Percentiles rank a stretch among this genome's conserved stretches.
Conservation (phyloP, 768 basidiomycete species). For the Kwoniella sp. region DNA sequence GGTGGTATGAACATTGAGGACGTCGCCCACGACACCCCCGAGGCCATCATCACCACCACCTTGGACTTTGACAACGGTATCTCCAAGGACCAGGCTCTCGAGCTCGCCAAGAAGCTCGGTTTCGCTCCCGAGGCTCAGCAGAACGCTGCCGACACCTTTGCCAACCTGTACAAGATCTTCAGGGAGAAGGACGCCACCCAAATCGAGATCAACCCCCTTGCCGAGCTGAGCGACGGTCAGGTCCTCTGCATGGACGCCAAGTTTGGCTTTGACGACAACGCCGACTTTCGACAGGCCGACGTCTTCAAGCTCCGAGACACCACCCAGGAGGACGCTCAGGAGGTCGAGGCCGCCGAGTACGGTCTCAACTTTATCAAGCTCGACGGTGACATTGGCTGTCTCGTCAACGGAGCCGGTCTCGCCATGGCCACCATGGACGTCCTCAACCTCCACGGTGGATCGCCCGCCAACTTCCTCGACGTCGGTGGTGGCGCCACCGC, state of each 20-base stretch:
- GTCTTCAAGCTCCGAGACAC: constrained; percentile 83
- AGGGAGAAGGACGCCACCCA: constrained; percentile 99
- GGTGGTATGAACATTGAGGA: constrained; percentile 99
- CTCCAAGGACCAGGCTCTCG: constrained; percentile 64
- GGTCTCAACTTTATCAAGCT: constrained; percentile 98
- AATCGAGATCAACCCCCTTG: constrained; percentile 98
- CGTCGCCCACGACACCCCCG: constrained; percentile 91
- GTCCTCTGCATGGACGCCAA: constrained; percentile 98
- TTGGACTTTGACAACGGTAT: constrained; percentile 81
- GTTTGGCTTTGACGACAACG: constrained; percentile 99
- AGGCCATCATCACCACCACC: constrained; percentile 90
- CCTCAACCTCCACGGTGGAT: constrained; percentile 84
- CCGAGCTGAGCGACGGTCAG: constrained; percentile 80
- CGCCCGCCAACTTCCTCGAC: constrained; percentile 97
- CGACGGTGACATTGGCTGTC: constrained; percentile 91
- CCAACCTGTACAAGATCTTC: constrained; percentile 91
- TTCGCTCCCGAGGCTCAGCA: constrained; percentile 70
- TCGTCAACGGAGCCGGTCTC: constrained; percentile 96
- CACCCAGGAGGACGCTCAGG: constrained; percentile 92
- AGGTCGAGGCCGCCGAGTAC: constrained; percentile 95
- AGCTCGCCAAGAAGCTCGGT: constrained; percentile 82
- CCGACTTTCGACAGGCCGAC: constrained; percentile 92
- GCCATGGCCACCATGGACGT: constrained; percentile 99
- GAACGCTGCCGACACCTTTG: constrained; percentile 88
- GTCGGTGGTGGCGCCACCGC: constrained; percentile 96